Evolutionary conservation across 2,329 filamentous ascomycete species (phyloP).

Genomic region (Pyricularia sp.): DNA sequence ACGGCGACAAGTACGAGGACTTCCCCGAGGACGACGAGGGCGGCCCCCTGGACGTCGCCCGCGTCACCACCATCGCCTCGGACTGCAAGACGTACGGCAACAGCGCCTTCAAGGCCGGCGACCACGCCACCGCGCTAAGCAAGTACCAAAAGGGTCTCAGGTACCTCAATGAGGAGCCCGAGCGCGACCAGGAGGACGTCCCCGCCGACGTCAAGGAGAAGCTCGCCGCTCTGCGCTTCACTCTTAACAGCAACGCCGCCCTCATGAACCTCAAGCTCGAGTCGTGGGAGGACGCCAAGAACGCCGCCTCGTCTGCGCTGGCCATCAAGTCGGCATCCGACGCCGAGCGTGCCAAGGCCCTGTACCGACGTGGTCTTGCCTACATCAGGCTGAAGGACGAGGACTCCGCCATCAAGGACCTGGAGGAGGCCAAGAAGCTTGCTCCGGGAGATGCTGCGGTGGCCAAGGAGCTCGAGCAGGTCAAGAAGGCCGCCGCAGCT

Average conservation of each 20-base stretch:
- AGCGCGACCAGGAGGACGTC: slow-evolving; percentile 53
- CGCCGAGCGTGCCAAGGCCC: slow-evolving; percentile 78
- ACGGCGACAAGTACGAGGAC: slow-evolving; percentile 90
- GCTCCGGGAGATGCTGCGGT: slow-evolving; percentile 69
- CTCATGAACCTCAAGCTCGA: slow-evolving; percentile 76
- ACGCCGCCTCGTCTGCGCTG: slow-evolving; percentile 64
- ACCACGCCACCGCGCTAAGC: slow-evolving; percentile 61
- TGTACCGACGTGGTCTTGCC: slow-evolving; percentile 76
- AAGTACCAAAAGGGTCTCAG: slow-evolving; percentile 94
- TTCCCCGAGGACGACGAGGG: slow-evolving; percentile 74
- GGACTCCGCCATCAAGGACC: slow-evolving; percentile 65
- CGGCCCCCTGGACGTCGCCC: slow-evolving; percentile 51
- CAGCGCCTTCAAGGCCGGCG: slow-evolving; percentile 75
- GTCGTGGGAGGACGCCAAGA: slow-evolving; percentile 59
- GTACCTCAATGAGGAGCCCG: slow-evolving; percentile 79
- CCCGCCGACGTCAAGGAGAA: slow-evolving; percentile 56
- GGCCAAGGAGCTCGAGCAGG: slow-evolving; percentile 61
- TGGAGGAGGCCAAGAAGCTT: slow-evolving; percentile 67
- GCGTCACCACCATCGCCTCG: slow-evolving; percentile 68
- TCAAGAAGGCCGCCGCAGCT: slow-evolving; percentile 68
- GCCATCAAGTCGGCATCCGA: slow-evolving; percentile 48
- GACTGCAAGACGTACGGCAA: slow-evolving; percentile 91
- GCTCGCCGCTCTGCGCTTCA: slow-evolving; percentile 69
- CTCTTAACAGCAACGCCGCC: slow-evolving; percentile 80
- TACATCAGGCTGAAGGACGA: slow-evolving; percentile 71